Evolutionary conservation across 2,329 filamentous ascomycete species (phyloP), one percentile per base, ranked within the genome.

Genomic region (Claviceps sp.): DNA sequence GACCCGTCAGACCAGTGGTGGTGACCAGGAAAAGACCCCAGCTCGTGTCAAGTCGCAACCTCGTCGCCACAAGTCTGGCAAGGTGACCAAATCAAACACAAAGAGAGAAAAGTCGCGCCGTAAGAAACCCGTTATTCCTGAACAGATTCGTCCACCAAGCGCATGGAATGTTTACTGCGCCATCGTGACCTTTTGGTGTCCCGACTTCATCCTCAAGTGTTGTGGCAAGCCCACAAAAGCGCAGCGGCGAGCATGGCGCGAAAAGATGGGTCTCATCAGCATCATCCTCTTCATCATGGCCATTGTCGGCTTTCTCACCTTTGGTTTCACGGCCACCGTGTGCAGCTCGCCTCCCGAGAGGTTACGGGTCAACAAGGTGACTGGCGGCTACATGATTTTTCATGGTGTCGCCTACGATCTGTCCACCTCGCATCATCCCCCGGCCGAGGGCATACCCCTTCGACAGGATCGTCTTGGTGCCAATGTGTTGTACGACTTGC

Each of bases 201-300:
- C 93, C 0, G 84, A 89, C 64, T 86, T 91, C 55, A 69, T 96
- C 29, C 73, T 98, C 51, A 80, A 78, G 58, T 95, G 88, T 68
- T 93, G 89, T 62, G 89, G 90, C 40, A 94, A 86, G 75, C 81
- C 82, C 7, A 78, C 86, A 45, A 93, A 86, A 67, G 88, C 85
- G 16, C 88, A 97, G 67, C 85, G 89, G 64, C 80, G 88, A 61
- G 93, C 93, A 2, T 98, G 93, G 93, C 81, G 93, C 58, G 93
- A 98, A 66, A 98, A 98, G 76, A 94, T 98, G 75, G 93, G 93
- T 2, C 72, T 98, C 53, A 87, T 96, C 70, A 95, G 90, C 69
- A 82, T 98, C 63, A 98, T 98, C 64, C 64, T 95, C 36, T 64
- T 85, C 54, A 90, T 97, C 64, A 94, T 90, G 74, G 78, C 81